Evolutionary conservation across 768 basidiomycete species (phyloP).

Genomic region (Imleria badia): DNA sequence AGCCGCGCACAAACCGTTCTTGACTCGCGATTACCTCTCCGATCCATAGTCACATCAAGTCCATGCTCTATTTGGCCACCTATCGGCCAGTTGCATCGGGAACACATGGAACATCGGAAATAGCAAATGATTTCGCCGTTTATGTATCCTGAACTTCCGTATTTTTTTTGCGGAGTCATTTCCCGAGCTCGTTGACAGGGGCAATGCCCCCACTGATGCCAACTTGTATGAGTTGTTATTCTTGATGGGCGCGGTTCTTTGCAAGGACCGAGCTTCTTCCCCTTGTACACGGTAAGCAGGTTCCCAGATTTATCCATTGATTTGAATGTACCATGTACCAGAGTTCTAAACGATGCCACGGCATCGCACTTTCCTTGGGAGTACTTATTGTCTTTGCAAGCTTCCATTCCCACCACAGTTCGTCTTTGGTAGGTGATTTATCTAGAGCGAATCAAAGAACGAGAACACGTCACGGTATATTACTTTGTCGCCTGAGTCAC

Average conservation of each 20-base stretch:
- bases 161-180: background rate
- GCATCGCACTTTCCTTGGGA: background rate
- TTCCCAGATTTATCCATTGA: background rate
- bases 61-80: conserved; percentile 1
- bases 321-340: background rate
- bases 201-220: background rate
- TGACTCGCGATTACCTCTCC: conserved; percentile 8
- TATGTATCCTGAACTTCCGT: background rate
- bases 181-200: conserved; percentile 1
- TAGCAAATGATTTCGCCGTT: conserved; percentile 2
- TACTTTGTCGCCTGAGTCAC: background rate
- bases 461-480: background rate
- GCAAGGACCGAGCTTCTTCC: background rate
- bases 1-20: background rate
- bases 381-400: background rate
- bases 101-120: background rate
- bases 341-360: background rate
- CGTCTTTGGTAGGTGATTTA: conserved; percentile 10
- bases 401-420: conserved; percentile 10
- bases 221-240: background rate
- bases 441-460: conserved; percentile 8
- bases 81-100: background rate
- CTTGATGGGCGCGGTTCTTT: background rate
- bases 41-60: conserved; percentile 7
- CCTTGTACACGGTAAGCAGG: background rate